Evolutionary conservation across 2,329 filamentous ascomycete species (phyloP), one percentile per base, ranked within the genome.

Genomic region (Macrophomina phaseolina): DNA sequence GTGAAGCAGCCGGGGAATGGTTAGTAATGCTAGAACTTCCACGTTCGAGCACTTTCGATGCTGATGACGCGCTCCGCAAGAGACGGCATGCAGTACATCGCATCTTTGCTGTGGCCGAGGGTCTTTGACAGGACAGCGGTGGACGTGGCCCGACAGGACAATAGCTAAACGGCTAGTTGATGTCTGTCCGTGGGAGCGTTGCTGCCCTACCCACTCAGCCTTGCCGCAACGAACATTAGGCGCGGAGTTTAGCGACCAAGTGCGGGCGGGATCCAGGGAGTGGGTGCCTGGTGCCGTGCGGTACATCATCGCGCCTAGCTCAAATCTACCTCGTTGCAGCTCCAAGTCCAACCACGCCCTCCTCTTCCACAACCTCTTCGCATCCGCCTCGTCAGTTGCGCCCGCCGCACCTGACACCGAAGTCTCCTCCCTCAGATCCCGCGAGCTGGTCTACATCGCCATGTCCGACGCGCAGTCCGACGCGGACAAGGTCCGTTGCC

Each of bases 401-500:
- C 70, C 42, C 69, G 77, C 77, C 73, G 73, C 73, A 23, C n/a
- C 45, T 28, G 71, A 74, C 66, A 67, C 69, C 51, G 40, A 61
- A 9, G 70, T 6, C 69, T 69, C 55, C 55, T 23, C 23, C 34
- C 9, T 23, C 23, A 46, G 38, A 55, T 45, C 45, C 58, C 18
- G 49, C 32, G 46, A 52, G 34, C 48, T 40, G 42, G 49, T 42
- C 7, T 11, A 23, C 8, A 30, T 18, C 53, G 40, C 46, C 51
- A 72, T 72, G 70, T 75, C 76, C 58, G 73, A 72, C 63, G 71
- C 73, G 65, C 76, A 76, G 73, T 81, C 81, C 36, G 82, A 84
- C 65, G 81, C 82, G 67, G 81, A 83, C 71, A 83, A 83, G 78
- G 81, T 82, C 73, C 28, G 56, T 60, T 63, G 45, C 53, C 56